Conservation (phyloP, 352 stramenopile genomes). For the Phytophthora pistaciae region DNA sequence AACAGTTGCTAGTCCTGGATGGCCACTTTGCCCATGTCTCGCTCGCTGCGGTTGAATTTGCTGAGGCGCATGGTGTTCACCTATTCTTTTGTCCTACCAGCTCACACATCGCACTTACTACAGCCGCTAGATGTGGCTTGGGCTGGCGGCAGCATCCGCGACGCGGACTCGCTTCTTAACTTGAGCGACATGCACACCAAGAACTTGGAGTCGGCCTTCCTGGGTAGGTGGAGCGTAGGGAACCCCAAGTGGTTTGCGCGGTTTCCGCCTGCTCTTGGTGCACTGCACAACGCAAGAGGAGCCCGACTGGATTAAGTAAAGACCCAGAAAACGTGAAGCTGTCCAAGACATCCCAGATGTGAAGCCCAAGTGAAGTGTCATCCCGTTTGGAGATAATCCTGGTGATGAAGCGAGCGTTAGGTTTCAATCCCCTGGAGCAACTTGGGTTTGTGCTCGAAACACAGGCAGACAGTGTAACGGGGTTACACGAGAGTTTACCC, state of each 20-base stretch:
- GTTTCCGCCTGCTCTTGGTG: no score
- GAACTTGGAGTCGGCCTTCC: conserved; percentile 83
- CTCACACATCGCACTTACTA: neutral
- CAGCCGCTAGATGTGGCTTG: conserved; percentile 31
- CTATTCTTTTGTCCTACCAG: neutral
- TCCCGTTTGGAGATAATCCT: no score
- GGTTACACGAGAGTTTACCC: no score
- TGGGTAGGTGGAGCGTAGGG: conserved; percentile 44
- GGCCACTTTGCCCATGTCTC: neutral
- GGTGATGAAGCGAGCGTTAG: neutral
- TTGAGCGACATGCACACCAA: conserved; percentile 77
- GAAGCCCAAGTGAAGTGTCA: no score
- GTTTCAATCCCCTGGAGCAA: neutral
- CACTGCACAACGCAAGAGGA: no score
- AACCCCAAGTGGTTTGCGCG: neutral
- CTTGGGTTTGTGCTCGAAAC: neutral
- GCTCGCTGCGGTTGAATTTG: neutral
- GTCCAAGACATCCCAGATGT: no score
- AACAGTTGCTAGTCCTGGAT: neutral
- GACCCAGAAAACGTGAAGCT: no score
- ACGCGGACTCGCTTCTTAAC: conserved; percentile 68
- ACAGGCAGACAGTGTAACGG: neutral
- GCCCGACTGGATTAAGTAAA: no score
- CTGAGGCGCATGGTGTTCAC: neutral
- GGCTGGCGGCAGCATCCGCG: conserved; percentile 79